Evolutionary conservation across 1,284 basidiomycete species (phyloP), one percentile per base, ranked within the genome.

Genomic region (Afroboletus lepidellus): DNA sequence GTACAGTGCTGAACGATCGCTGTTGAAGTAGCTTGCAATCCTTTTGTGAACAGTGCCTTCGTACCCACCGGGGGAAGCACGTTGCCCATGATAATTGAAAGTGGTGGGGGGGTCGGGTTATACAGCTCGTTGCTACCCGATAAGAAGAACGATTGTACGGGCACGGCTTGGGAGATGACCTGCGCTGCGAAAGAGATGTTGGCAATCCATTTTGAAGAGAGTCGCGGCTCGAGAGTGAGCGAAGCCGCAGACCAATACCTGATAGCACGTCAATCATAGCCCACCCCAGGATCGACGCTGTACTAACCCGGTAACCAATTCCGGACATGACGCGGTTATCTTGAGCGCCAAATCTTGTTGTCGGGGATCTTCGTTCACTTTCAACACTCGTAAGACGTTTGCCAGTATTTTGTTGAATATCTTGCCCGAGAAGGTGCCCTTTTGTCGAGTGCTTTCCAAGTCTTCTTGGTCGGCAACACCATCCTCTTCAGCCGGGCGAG

Each of bases 151-250:
- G 80, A 84, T 1, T 72, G 67, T 9, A 74, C 62, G 0, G 93
- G 94, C 1, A 93, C 72, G 0, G 88, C 83, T 0, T 94, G 77
- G 0, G 87, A 87, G 42, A 96, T 77, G 30, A 94, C 79, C 3
- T 80, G 76, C 0, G 87, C 89, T 37, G 93, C 79, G 64, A 94
- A 90, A 3, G 91, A 79, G 54, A 95, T 83, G 49, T 93, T 94
- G 2, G 87, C 83, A 29, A 97, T 84, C 94, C 94, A 98, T 61
- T 87, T 85, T 0, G 91, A 90, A 7, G 90, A 90, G 1, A 94
- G 79, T 1, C 91, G 82, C 0, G 94, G 93, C 58, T 98, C 94
- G 8, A 97, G 76, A 0, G 88, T 87, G 21, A 94, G 73, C 1
- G 82, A 81, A 4, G 83, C 86, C 30, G 79, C 79, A 16, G 83